Evolutionary conservation across 2,329 filamentous ascomycete genomes (phyloP).

Genomic region (Metarhizium rileyi): DNA sequence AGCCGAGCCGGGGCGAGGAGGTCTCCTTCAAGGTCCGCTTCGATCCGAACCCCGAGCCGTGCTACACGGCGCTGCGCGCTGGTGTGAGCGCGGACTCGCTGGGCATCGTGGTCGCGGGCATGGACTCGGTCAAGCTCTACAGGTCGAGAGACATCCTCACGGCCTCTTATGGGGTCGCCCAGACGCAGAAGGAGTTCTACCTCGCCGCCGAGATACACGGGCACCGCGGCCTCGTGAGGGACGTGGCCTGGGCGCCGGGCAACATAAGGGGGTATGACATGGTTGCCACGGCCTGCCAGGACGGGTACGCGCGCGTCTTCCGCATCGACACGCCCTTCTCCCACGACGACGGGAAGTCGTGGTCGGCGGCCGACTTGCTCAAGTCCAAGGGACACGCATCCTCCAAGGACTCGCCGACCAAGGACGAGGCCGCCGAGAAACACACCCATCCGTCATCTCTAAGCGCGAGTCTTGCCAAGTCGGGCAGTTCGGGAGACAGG

Average conservation of each 20-base stretch:
- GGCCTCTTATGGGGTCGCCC: slow-evolving; percentile 39
- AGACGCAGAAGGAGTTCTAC: slow-evolving; percentile 70
- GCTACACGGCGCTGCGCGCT: slow-evolving; percentile 66
- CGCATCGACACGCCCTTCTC: slow-evolving; percentile 55
- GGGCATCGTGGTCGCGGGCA: slow-evolving; percentile 74
- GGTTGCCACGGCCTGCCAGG: slow-evolving; percentile 85
- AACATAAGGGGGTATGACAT: slow-evolving; percentile 85
- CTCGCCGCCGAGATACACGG: slow-evolving; percentile 66
- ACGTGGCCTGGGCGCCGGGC: slow-evolving; percentile 86
- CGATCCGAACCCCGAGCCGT: slow-evolving; percentile 76
- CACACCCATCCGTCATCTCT: slow-evolving; percentile 35
- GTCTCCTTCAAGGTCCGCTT: slow-evolving; percentile 79
- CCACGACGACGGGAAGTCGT: slow-evolving; percentile 38
- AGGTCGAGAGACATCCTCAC: slow-evolving; percentile 55
- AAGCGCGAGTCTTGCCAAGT: slow-evolving; percentile 43
- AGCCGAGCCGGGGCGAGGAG: slow-evolving; percentile 72
- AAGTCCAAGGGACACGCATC: slow-evolving; percentile 21
- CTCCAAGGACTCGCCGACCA: slow-evolving; percentile 16
- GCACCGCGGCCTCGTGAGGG: slow-evolving; percentile 69
- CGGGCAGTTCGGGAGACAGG: slow-evolving; percentile 34
- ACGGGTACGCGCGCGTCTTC: slow-evolving; percentile 84
- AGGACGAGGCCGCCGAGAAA: slow-evolving; percentile 22
- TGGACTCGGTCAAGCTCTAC: slow-evolving; percentile 76
- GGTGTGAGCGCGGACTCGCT: slow-evolving; percentile 74
- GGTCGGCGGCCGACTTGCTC: slow-evolving; percentile 36